Conservation (phyloP, 2,329 filamentous ascomycete species). For the Beauveria sp. region DNA sequence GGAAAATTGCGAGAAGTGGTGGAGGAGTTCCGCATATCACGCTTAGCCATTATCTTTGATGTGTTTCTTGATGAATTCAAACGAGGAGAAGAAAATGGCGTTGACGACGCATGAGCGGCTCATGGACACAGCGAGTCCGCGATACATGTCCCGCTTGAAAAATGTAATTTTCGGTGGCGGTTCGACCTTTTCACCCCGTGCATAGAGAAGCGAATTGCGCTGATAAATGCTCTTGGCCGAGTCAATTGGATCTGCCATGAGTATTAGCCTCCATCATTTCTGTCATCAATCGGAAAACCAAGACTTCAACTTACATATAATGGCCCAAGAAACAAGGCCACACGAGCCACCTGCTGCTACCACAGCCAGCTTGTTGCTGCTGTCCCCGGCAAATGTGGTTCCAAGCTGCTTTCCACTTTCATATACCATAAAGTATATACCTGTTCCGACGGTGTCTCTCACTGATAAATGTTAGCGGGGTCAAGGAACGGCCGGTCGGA, state of each 20-base stretch:
- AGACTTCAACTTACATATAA: conserved; percentile 52
- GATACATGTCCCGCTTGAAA: conserved; percentile 72
- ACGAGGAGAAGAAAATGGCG: conserved; percentile 83
- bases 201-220: conserved; percentile 66
- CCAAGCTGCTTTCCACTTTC: conserved; percentile 79
- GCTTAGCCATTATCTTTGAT: conserved; percentile 40
- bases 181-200: conserved; percentile 55
- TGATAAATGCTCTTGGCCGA: conserved; percentile 83
- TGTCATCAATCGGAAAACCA: not conserved
- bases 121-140: conserved; percentile 77
- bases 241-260: conserved; percentile 56
- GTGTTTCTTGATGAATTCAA: conserved; percentile 72
- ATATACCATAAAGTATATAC: conserved; percentile 84
- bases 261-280: conserved; percentile 8
- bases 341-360: conserved; percentile 73
- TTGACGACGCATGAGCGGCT: conserved; percentile 75
- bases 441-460: conserved; percentile 74
- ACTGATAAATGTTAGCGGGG: conserved; percentile 39
- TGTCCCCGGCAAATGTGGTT: conserved; percentile 64
- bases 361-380: conserved; percentile 74
- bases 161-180: conserved; percentile 68
- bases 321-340: conserved; percentile 75
- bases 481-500: not conserved
- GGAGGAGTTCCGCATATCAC: too few species aligned
- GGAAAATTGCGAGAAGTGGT: not conserved